Conservation (phyloP, 148 eudicot species). For the Mesembryanthemum crystallinum region DNA sequence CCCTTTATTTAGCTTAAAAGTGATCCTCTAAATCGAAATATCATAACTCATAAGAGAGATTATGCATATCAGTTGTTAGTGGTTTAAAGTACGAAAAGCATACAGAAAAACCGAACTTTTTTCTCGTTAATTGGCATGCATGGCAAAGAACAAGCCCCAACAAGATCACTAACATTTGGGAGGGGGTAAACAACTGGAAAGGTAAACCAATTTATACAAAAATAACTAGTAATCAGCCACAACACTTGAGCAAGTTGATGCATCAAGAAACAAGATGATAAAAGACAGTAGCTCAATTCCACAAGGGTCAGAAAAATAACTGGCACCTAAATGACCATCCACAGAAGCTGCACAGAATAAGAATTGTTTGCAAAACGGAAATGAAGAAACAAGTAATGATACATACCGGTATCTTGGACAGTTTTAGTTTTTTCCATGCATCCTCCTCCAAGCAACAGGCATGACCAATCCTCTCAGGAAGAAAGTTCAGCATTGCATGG, state of each 20-base stretch:
- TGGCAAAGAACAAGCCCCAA: neutral
- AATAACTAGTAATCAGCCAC: neutral
- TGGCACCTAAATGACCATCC: neutral
- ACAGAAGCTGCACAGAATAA: neutral
- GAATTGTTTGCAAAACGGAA: neutral
- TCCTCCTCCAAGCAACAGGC: constrained; percentile 90
- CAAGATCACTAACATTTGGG: neutral
- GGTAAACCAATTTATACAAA: neutral
- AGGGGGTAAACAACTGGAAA: neutral
- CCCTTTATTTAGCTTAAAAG: too few relatives aligned
- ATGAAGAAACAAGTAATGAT: neutral
- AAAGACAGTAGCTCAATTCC: neutral
- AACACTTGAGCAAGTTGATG: neutral
- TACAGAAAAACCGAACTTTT: too few relatives aligned
- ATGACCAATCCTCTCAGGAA: constrained; percentile 89
- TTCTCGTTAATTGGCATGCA: too few relatives aligned
- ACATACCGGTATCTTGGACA: constrained; percentile 70
- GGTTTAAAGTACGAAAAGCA: neutral
- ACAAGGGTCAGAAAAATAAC: neutral
- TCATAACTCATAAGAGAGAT: too few relatives aligned
- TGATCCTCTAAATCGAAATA: too few relatives aligned
- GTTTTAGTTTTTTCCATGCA: constrained; percentile 69
- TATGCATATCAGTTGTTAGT: too few relatives aligned
- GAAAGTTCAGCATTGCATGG: constrained; percentile 80
- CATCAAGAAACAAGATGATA: neutral